Evolutionary conservation across 1,284 basidiomycete species (phyloP).

Genomic region (Fistulinella cinereoalba): DNA sequence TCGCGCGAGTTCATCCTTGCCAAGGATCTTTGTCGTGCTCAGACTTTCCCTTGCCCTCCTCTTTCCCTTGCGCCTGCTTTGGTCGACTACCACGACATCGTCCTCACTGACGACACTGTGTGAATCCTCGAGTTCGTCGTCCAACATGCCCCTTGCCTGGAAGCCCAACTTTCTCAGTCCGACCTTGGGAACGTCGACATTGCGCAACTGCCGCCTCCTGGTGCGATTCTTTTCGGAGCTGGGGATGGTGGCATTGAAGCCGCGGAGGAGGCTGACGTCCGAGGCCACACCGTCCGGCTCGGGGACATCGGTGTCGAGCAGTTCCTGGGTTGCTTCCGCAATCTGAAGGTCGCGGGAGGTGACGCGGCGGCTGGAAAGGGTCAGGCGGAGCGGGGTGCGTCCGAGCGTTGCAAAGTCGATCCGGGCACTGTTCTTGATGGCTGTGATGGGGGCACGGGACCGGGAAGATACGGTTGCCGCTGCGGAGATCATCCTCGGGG

Average conservation of each 20-base stretch:
- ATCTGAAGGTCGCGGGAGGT: conserved; percentile 84
- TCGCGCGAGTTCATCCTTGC: conserved; percentile 76
- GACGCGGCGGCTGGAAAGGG: conserved; percentile 60
- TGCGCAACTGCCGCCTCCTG: conserved; percentile 74
- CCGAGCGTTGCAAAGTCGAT: conserved; percentile 72
- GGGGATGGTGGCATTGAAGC: conserved; percentile 91
- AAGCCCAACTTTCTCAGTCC: conserved; percentile 79
- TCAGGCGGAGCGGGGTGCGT: conserved; percentile 67
- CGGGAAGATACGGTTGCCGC: conserved; percentile 60
- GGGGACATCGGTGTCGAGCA: conserved; percentile 71
- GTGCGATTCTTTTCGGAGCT: conserved; percentile 76
- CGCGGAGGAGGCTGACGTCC: conserved; percentile 74
- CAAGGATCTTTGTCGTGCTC: conserved; percentile 66
- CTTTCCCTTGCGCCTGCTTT: conserved; percentile 51
- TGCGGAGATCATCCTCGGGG: conserved; percentile 72
- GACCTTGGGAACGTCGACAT: conserved; percentile 72
- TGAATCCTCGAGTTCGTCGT: conserved; percentile 56
- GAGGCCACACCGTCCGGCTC: conserved; percentile 61
- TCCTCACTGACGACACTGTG: conserved; percentile 66
- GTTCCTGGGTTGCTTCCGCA: conserved; percentile 75
- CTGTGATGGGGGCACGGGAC: conserved; percentile 42
- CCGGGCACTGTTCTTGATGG: conserved; percentile 36
- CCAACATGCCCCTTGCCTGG: conserved; percentile 70
- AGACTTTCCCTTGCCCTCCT: conserved; percentile 64
- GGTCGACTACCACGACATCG: conserved; percentile 58